A percentile compares a stretch with the other conserved stretches of the same genome.
These are phyloP conservation scores for Epichloe scottii DNA, from an alignment of 2,329 filamentous ascomycete genomes.

Conservation along the genomic window DNA sequence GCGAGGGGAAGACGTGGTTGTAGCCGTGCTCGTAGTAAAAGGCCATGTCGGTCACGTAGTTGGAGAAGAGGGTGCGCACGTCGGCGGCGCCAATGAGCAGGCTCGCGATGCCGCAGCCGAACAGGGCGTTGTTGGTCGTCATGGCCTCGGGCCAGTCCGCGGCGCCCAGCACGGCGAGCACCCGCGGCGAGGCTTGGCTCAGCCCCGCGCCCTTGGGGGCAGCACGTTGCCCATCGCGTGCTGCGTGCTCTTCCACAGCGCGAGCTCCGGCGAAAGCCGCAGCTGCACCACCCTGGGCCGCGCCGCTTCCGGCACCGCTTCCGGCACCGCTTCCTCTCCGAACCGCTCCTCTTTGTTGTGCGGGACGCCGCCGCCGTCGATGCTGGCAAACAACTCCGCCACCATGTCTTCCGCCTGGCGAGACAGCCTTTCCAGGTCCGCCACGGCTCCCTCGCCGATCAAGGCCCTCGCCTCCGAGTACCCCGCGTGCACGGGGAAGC, in stretches of 20 bases:
- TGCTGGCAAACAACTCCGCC: constrained; percentile 6
- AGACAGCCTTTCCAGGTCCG: constrained; percentile 7
- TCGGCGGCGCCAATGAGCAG: constrained; percentile 11
- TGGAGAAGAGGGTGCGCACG: constrained; percentile 11
- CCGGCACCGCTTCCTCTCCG: background rate
- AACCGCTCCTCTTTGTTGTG: background rate
- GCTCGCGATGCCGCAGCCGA: constrained; percentile 10
- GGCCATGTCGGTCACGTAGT: constrained; percentile 13
- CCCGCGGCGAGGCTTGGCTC: constrained; percentile 5
- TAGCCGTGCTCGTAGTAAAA: constrained; percentile 15
- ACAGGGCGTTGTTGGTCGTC: constrained; percentile 11
- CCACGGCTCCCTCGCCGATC: constrained; percentile 6
- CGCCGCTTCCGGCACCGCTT: background rate
- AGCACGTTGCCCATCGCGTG: constrained; percentile 9
- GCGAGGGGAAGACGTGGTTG: constrained; percentile 10
- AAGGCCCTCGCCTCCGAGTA: constrained; percentile 10
- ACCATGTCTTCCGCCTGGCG: constrained; percentile 7
- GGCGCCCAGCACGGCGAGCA: constrained; percentile 7
- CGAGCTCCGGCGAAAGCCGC: constrained; percentile 9
- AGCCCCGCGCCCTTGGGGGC: constrained; percentile 10
- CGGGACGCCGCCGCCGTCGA: background rate
- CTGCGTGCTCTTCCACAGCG: constrained; percentile 10
- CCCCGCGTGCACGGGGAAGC: constrained; percentile 5
- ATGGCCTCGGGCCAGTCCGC: constrained; percentile 8
- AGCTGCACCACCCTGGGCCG: constrained; percentile 7